phyloP scores from a whole-genome alignment of 495 filamentous ascomycete species.

The Aspergillus cavernicola region DNA sequence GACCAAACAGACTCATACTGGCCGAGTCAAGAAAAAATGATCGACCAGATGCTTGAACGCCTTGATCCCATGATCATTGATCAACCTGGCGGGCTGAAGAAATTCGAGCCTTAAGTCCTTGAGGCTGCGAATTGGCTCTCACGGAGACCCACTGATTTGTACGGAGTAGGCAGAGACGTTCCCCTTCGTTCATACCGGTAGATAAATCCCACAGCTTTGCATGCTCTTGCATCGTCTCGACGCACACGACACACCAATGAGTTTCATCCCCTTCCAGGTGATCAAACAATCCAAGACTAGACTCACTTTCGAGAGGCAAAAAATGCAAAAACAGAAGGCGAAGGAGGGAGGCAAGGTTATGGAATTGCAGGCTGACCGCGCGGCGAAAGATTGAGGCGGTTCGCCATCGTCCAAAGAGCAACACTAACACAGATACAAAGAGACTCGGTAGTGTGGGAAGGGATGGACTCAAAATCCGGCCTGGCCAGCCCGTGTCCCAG shows the following conservation, averaged over 20 bases:
- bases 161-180: not conserved
- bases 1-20: not conserved
- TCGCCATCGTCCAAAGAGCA: not conserved
- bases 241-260: too few relatives aligned
- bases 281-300: not conserved
- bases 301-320: not conserved
- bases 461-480: conserved; percentile 8
- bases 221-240: not conserved
- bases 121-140: not conserved
- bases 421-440: conserved; percentile 1
- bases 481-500: not conserved
- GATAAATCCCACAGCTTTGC: not conserved
- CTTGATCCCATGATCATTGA: not conserved
- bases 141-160: not conserved
- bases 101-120: not conserved
- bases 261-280: not conserved
- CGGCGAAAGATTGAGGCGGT: conserved; percentile 6
- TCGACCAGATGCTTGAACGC: not conserved
- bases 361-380: not conserved
- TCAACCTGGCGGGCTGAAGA: not conserved
- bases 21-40: not conserved
- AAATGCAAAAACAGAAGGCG: not conserved
- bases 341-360: not conserved
- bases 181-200: not conserved
- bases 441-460: not conserved